Percentiles rank a stretch among this genome's conserved stretches.
Conservation (phyloP, 2,329 filamentous ascomycete genomes). For the Alternaria arbusti region DNA sequence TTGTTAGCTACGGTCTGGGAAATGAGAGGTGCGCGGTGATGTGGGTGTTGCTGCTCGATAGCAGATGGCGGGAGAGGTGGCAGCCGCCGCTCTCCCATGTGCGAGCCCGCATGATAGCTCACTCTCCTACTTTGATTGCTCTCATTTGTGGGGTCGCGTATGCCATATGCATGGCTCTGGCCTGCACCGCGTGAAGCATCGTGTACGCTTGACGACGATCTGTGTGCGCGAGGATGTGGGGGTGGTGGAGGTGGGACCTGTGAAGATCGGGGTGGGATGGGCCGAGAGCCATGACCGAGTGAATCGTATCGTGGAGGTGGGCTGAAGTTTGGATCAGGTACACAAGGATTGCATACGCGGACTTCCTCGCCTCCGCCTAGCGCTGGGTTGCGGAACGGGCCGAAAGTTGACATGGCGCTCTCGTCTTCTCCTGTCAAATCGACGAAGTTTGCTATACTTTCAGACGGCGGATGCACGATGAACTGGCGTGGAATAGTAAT, state of each 20-base stretch:
- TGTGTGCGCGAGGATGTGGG: slow-evolving; percentile 26
- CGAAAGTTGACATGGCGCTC: slow-evolving; percentile 35
- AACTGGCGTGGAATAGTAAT: slow-evolving; percentile 95
- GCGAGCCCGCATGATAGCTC: slow-evolving; percentile 32
- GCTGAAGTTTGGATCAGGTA: slow-evolving; percentile 70
- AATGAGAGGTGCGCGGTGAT: slow-evolving; percentile 16
- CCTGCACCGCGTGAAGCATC: slow-evolving; percentile 22
- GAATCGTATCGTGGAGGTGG: slow-evolving; percentile 60
- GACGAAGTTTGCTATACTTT: slow-evolving; percentile 40
- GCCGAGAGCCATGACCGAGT: slow-evolving; percentile 2
- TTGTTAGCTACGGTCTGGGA: slow-evolving; percentile 13
- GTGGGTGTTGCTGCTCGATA: slow-evolving; percentile 16
- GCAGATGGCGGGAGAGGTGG: slow-evolving; percentile 27
- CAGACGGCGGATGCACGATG: slow-evolving; percentile 74
- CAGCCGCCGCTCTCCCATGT: slow-evolving; percentile 32
- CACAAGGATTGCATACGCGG: slow-evolving; percentile 74
- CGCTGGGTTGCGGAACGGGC: slow-evolving; percentile 53
- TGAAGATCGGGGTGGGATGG: slow-evolving; percentile 11
- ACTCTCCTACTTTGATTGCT: slow-evolving; percentile 27
- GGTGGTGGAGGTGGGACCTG: slow-evolving; percentile 14
- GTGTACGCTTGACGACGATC: slow-evolving; percentile 29
- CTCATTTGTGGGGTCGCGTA: slow-evolving; percentile 26
- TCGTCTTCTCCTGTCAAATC: slow-evolving; percentile 54
- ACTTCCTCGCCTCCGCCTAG: slow-evolving; percentile 72
- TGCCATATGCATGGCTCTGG: slow-evolving; percentile 24